Evolutionary conservation across 176 grass and related monocot species (phyloP), one percentile per base, ranked within the genome.

Genomic region (Zea luxurians): DNA sequence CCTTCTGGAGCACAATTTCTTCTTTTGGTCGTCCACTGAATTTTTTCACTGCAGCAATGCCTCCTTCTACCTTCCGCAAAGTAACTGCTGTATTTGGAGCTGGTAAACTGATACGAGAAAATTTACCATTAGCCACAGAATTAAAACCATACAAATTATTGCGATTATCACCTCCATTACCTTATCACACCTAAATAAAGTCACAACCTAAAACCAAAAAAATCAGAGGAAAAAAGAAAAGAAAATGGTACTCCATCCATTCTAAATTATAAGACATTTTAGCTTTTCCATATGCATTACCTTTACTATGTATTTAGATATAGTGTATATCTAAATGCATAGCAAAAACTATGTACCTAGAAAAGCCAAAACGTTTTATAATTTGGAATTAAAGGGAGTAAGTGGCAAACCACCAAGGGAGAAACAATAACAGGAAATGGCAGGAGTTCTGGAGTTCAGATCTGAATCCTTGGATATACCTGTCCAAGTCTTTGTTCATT

Each of bases 11-110:
- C 37, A 94, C 91, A 82, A 88, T 67, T 43, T 92, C 91, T 50
- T 98, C 91, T 21, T 88, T 88, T 35, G 89, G 85, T 75, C 80
- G 83, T 66, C 91, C 89, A 80, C 85, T 90, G 67, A 98, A 98
- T 61, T 94, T 98, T 80, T 80, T 90, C 47, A 76, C 91, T 64
- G 87, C 89, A 77, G 78, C 85, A 61, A 97, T 92, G 4, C 87
- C 74, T 44, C 85, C 80, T 74, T 82, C 82, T 41, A 80, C 83
- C 81, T 85, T 88, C 67, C 84, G 68, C 78, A 97, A 75, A 37
- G 73, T 88, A 66, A 94, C 87, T 43, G 61, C 86, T 8, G 15
- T 61, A 65, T 73, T 90, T 71, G 91, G 87, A 83, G 87, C 80
- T 54, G 89, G 91, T 60, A 92, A 86, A 86, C 94, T 97, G 68